Base-by-base conservation (phyloP, 495 filamentous ascomycete species). In the Penicillium ucsense region DNA sequence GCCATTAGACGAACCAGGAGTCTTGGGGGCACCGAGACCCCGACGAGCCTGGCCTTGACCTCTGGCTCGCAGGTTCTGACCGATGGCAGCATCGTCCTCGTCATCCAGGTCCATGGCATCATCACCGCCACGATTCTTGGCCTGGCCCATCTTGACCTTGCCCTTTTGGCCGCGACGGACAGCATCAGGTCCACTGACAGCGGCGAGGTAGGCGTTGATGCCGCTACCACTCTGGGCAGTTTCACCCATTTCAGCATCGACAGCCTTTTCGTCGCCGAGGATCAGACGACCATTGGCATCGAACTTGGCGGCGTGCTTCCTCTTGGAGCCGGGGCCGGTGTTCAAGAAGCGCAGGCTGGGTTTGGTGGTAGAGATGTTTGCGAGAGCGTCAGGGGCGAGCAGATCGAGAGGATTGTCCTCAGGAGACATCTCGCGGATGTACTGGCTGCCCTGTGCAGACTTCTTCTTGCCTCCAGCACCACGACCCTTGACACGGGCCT, bases 351-450 rank as follows among this genome's bases (percentile, higher is more conserved):
- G 67, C 29, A 71, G 61, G 53, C 77, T 82, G 3, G 92, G 92
- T 62, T 86, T 89, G 9, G 88, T 94, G 4, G 85, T 85, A 9
- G 92, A 95, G 56, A 98, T 97, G 59, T 89, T 88, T 28, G 88
- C 91, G 11, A 98, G 75, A 8, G 92, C 88, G 58, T 82, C 82
- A 37, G 85, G 82, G 53, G 89, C 91, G 8, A 98, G 78, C 28
- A 98, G 75, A 71, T 98, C 92, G 31, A 98, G 80, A 1, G 92
- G 92, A 63, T 96, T 91, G 57, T 94, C 84, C 48, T 89, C 85
- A 8, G 68, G 68, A 4, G 69, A 72, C 50, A 88, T 83, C 70
- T 97, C 94, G 52, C 91, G 76, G 60, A 97, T 97, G 67, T 92
- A 97, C 39, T 82, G 79, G 40, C 77, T 76, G 38, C 76, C 73